A percentile compares a stretch with the other conserved stretches of the same genome.
Conservation (phyloP, 116 monocot genomes). For the Thalassia testudinum region DNA sequence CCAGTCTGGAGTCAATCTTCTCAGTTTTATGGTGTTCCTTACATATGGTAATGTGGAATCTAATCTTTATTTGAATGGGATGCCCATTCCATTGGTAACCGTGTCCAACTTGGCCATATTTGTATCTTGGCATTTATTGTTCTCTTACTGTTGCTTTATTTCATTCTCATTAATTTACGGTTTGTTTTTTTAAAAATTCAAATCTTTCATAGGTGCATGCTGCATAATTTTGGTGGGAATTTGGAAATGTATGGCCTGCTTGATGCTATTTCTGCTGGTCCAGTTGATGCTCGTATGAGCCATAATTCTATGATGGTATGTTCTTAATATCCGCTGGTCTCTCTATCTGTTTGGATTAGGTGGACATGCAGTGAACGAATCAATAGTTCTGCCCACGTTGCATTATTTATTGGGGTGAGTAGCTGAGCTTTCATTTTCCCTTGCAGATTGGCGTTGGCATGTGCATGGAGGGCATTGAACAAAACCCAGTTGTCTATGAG, state of each 20-base stretch:
- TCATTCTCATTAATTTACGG: background rate
- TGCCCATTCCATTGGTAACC: background rate
- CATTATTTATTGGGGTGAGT: too few species aligned
- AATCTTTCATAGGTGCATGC: conserved; percentile 76
- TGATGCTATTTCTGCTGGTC: conserved; percentile 70
- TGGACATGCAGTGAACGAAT: too few species aligned
- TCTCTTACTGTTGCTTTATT: background rate
- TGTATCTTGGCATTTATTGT: too few species aligned
- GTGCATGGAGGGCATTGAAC: conserved; percentile 99
- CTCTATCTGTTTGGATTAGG: too few species aligned
- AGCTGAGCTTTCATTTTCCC: background rate
- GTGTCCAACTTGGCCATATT: background rate
- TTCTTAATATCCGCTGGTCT: background rate
- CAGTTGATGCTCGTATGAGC: conserved; percentile 66
- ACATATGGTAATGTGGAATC: conserved; percentile 57
- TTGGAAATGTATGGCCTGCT: conserved; percentile 95
- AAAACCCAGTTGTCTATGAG: conserved; percentile 93
- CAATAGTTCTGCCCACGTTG: too few species aligned
- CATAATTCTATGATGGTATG: conserved; percentile 82
- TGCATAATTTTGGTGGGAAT: conserved; percentile 97
- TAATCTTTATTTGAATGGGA: too few species aligned
- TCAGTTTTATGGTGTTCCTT: conserved; percentile 95
- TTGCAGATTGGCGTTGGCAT: conserved; percentile 91
- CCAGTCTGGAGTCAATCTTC: conserved; percentile 87
- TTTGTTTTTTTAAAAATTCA: too few species aligned